These are phyloP conservation scores for Excoecaria cochinchinensis DNA, from an alignment of 345 rosid species.

Conservation along the genomic window DNA sequence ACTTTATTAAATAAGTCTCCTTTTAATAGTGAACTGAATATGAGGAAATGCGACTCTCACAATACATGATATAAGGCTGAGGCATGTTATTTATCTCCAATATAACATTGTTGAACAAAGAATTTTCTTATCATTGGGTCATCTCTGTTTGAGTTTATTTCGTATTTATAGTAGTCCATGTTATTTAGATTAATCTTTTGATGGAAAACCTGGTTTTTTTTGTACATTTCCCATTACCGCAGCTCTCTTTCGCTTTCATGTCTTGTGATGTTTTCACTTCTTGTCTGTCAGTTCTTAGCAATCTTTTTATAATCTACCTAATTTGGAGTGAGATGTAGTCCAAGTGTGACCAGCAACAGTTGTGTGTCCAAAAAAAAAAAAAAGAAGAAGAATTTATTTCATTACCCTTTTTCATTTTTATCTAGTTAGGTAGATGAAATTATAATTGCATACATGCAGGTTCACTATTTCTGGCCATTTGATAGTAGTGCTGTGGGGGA, in stretches of 20 bases:
- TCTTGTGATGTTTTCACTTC: background rate
- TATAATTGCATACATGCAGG: conserved; percentile 44
- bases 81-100: background rate
- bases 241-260: background rate
- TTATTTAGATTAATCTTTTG: background rate
- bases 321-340: background rate
- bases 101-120: background rate
- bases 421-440: conserved; percentile 24
- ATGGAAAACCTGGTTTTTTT: background rate
- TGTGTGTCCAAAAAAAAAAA: background rate
- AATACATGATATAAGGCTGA: background rate
- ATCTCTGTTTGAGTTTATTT: background rate
- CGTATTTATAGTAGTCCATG: background rate
- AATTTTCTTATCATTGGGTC: background rate
- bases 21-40: background rate
- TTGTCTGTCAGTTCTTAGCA: background rate
- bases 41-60: background rate
- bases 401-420: conserved; percentile 5
- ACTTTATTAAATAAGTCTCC: background rate
- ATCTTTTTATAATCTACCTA: background rate
- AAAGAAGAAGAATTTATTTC: conserved; percentile 2
- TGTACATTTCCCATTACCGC: background rate
- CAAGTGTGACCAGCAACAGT: background rate
- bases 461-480: conserved; percentile 75
- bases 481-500: conserved; percentile 42